A percentile compares a stretch with the other conserved stretches of the same genome.
Conservation (phyloP, 306 rosid species). For the Gynostemma pentaphyllum region DNA sequence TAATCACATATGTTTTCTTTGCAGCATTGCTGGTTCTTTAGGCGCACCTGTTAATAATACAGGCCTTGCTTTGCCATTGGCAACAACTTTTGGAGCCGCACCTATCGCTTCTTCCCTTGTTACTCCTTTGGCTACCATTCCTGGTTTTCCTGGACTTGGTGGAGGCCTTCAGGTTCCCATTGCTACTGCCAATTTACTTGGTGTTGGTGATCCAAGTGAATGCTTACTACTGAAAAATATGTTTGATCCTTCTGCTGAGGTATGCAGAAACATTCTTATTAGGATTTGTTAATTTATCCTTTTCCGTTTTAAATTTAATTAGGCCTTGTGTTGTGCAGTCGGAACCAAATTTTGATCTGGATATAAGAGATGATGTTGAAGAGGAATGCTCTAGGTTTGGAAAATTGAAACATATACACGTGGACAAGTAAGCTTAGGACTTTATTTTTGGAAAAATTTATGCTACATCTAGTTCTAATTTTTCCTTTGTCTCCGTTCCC, state of each 20-base stretch:
- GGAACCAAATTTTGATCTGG: slow-evolving; percentile 77
- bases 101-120: slow-evolving; percentile 27
- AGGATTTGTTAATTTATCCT: not conserved
- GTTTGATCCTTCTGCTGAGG: slow-evolving; percentile 93
- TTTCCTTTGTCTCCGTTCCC: not conserved
- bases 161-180: slow-evolving; percentile 52
- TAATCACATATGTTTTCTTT: slow-evolving; percentile 19
- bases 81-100: slow-evolving; percentile 29
- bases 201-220: slow-evolving; percentile 79
- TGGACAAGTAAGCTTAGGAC: slow-evolving; percentile 63
- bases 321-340: slow-evolving; percentile 29
- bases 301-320: not conserved
- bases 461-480: not conserved
- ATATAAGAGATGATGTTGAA: slow-evolving; percentile 82
- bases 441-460: not conserved
- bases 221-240: slow-evolving; percentile 73
- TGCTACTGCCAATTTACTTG: slow-evolving; percentile 28
- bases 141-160: slow-evolving; percentile 43
- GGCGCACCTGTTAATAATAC: slow-evolving; percentile 40
- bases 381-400: slow-evolving; percentile 88
- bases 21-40: slow-evolving; percentile 52
- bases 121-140: slow-evolving; percentile 36
- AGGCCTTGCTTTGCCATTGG: slow-evolving; percentile 33
- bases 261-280: slow-evolving; percentile 16
- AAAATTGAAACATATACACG: slow-evolving; percentile 50